These are phyloP conservation scores for Saturnispora dispora DNA, from an alignment of 805 yeast genomes.

Conservation along the genomic window DNA sequence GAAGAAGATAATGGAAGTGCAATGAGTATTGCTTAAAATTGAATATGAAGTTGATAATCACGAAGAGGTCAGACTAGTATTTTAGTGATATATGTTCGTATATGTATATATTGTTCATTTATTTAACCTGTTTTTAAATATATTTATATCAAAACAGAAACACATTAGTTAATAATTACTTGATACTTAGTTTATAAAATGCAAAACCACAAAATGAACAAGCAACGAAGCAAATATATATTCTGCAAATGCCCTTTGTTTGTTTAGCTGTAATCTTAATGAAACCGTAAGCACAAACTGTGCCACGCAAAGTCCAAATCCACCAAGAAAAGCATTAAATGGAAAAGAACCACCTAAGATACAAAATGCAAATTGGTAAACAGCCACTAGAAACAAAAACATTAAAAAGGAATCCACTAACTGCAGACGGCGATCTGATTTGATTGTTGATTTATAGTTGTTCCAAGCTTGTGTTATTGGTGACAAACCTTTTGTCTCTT, in stretches of 20 bases:
- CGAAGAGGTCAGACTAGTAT: no score
- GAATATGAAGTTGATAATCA: slow-evolving; percentile 4
- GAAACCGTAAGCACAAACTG: slow-evolving; percentile 87
- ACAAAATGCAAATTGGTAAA: slow-evolving; percentile 71
- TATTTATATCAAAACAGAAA: not conserved
- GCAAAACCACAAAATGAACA: slow-evolving; percentile 80
- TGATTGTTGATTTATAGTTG: not conserved
- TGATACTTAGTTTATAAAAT: slow-evolving; percentile 65
- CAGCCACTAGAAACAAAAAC: slow-evolving; percentile 67
- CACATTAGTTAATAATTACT: not conserved
- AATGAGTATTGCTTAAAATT: slow-evolving; percentile 25
- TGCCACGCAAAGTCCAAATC: slow-evolving; percentile 86
- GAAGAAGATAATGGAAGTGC: slow-evolving; percentile 18
- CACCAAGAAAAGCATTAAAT: slow-evolving; percentile 92
- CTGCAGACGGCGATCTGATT: slow-evolving; percentile 35
- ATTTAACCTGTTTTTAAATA: not conserved
- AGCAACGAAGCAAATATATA: slow-evolving; percentile 79
- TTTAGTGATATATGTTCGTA: not conserved
- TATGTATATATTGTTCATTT: no score
- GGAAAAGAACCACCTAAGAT: slow-evolving; percentile 82
- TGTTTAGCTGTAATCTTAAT: slow-evolving; percentile 42
- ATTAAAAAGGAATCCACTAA: slow-evolving; percentile 71
- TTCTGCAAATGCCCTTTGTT: slow-evolving; percentile 45
- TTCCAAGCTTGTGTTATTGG: not conserved
- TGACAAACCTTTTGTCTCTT: not conserved